phyloP scores from a whole-genome alignment of 495 filamentous ascomycete genomes.

The Tuber melanosporum region DNA sequence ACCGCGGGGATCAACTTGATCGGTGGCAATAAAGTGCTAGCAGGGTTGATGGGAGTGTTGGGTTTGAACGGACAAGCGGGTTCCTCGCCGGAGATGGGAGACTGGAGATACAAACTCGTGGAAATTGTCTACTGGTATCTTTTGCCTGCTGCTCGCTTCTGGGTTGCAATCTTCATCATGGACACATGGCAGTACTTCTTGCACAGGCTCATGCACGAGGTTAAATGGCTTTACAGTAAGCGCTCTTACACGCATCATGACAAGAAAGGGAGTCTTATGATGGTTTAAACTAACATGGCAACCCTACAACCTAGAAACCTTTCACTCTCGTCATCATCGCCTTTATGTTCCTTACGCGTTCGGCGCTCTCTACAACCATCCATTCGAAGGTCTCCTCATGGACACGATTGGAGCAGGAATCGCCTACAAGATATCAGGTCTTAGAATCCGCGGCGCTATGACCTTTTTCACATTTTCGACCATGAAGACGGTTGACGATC shows the following conservation, averaged over 20 bases:
- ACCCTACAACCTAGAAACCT: slow-evolving; percentile 53
- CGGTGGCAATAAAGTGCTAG: slow-evolving; percentile 25
- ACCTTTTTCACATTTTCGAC: slow-evolving; percentile 76
- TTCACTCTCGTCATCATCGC: slow-evolving; percentile 90
- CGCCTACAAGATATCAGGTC: slow-evolving; percentile 66
- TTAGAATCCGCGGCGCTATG: slow-evolving; percentile 74
- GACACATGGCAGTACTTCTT: slow-evolving; percentile 98
- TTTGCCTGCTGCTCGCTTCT: slow-evolving; percentile 68
- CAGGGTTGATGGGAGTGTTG: slow-evolving; percentile 40
- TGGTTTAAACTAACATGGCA: background rate
- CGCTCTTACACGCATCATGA: slow-evolving; percentile 23
- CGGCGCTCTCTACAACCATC: slow-evolving; percentile 94
- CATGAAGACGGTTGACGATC: slow-evolving; percentile 95
- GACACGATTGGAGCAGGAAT: slow-evolving; percentile 81
- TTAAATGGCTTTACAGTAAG: slow-evolving; percentile 93
- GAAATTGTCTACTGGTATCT: slow-evolving; percentile 70
- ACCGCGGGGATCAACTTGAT: slow-evolving; percentile 24
- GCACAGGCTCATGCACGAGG: slow-evolving; percentile 89
- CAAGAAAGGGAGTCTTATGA: background rate
- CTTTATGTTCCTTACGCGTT: slow-evolving; percentile 97
- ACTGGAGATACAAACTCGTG: slow-evolving; percentile 71
- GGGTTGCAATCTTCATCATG: slow-evolving; percentile 62
- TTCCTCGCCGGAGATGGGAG: slow-evolving; percentile 46
- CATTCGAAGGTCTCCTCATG: slow-evolving; percentile 83
- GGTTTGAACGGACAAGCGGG: slow-evolving; percentile 49